Evolutionary conservation across 2,329 filamentous ascomycete species (phyloP).

Genomic region (Pseudocercospora cruenta): DNA sequence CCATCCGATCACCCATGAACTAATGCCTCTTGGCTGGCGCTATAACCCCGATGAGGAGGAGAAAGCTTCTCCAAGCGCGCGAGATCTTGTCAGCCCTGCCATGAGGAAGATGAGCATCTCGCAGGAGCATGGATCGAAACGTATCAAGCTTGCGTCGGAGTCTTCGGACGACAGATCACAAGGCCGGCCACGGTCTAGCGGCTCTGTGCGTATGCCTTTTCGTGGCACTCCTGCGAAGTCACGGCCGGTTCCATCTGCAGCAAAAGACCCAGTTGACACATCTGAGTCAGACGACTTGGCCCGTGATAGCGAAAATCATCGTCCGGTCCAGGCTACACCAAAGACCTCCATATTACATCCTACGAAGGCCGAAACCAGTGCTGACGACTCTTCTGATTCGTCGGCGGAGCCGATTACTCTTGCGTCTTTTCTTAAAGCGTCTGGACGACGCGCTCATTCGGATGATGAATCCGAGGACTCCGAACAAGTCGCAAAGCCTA

Average conservation of each 20-base stretch:
- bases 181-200: not conserved
- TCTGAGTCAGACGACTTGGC: slow-evolving; percentile 17
- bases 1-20: slow-evolving; percentile 36
- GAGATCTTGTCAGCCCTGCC: slow-evolving; percentile 16
- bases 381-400: slow-evolving; percentile 14
- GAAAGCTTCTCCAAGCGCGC: slow-evolving; percentile 5
- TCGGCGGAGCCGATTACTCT: slow-evolving; percentile 23
- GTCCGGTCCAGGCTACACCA: not conserved
- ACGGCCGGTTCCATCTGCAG: not conserved
- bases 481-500: not conserved
- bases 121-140: slow-evolving; percentile 26
- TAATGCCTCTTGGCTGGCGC: slow-evolving; percentile 39
- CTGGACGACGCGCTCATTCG: slow-evolving; percentile 6
- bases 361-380: not conserved
- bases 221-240: not conserved
- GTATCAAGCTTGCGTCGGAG: slow-evolving; percentile 25
- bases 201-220: not conserved
- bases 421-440: slow-evolving; percentile 22
- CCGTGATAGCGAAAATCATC: not conserved
- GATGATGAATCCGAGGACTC: slow-evolving; percentile 16
- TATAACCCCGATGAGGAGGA: slow-evolving; percentile 26
- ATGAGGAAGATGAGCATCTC: slow-evolving; percentile 23
- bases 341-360: slow-evolving; percentile 22
- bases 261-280: not conserved
- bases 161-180: slow-evolving; percentile 20